Base-by-base conservation (phyloP, 768 basidiomycete species). In the Aureoboletus auriporus region DNA sequence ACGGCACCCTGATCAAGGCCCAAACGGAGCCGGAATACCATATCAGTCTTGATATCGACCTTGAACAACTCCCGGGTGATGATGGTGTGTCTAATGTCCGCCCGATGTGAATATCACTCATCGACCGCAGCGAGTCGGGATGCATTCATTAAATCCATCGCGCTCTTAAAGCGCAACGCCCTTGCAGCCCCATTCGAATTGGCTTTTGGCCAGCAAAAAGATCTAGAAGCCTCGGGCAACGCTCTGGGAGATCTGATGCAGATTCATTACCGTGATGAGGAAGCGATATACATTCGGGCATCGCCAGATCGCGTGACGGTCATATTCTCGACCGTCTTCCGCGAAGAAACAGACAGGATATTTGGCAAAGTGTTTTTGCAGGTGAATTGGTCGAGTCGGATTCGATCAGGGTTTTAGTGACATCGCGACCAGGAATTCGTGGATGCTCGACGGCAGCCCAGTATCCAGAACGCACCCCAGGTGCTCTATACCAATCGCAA, bases 281-380 rank as follows among this genome's bases (percentile, higher is more conserved):
- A 99, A 69, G 94, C 91, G 16, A 94, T 99, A 66, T 98, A 93
- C 64, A 79, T 99, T 36, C 90, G 90, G 62, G 92, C 96, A 3
- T 84, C 89, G 36, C 79, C 83, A 39, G 96, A 99, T 75, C 88
- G 96, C 52, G 95, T 99, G 44, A 98, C 96, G 1, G 91, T 97
- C 49, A 89, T 97, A 62, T 98, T 99, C 71, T 93, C 90, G 4
- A 99, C 96, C 16, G 78, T 96, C 42, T 99, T 99, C 74, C 79
- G 86, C 56, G 96, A 98, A 61, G 96, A 99, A 68, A 96, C 95
- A 1, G 96, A 99, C 68, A 81, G 93, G 46, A 90, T 97, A 42
- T 92, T 92, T 66, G 96, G 96, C 12, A 94, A 93, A 67, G 87
- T 98, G n/a, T 99, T 99, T 75, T 71, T 99, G 45, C 96, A 98